Evolutionary conservation across 108 stramenopile species (phyloP).

Genomic region (Hondaea fermentalgiana): DNA sequence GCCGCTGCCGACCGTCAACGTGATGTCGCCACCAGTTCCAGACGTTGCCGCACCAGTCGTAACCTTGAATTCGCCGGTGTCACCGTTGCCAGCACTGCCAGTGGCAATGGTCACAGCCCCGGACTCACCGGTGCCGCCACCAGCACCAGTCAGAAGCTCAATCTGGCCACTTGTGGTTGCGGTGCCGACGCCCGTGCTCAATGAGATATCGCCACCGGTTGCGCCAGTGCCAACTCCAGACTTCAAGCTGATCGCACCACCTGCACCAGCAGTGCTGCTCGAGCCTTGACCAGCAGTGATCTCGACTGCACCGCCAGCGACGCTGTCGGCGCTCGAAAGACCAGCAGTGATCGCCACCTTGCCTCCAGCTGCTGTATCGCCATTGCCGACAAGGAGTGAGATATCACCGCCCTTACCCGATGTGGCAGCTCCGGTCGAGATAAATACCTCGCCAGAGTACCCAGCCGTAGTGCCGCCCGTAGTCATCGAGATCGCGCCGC

Average conservation of each 20-base stretch:
- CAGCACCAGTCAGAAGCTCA: slow-evolving; percentile 23
- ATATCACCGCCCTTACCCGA: too few species aligned
- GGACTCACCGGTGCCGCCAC: slow-evolving; percentile 26
- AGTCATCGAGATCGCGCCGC: too few species aligned
- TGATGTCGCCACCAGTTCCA: slow-evolving; percentile 32
- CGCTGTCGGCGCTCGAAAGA: too few species aligned
- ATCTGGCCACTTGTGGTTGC: slow-evolving; percentile 28
- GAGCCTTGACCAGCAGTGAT: slow-evolving; percentile 29
- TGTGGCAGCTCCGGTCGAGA: too few species aligned
- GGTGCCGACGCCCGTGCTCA: not conserved
- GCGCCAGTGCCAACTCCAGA: slow-evolving; percentile 16
- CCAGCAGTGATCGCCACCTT: too few species aligned
- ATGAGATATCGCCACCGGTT: not conserved
- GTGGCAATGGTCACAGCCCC: slow-evolving; percentile 22
- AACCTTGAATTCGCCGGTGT: slow-evolving; percentile 20
- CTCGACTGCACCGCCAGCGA: not conserved
- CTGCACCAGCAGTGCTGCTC: not conserved
- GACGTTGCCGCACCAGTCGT: slow-evolving; percentile 24
- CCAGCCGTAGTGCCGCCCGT: too few species aligned
- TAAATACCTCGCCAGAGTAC: too few species aligned
- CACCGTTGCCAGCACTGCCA: not conserved
- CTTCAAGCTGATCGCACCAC: not conserved
- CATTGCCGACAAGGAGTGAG: too few species aligned
- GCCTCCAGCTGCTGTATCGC: too few species aligned
- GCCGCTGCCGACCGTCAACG: slow-evolving; percentile 35